phyloP scores from a whole-genome alignment of 2,329 filamentous ascomycete species.

The Zasmidium citrigriseum region DNA sequence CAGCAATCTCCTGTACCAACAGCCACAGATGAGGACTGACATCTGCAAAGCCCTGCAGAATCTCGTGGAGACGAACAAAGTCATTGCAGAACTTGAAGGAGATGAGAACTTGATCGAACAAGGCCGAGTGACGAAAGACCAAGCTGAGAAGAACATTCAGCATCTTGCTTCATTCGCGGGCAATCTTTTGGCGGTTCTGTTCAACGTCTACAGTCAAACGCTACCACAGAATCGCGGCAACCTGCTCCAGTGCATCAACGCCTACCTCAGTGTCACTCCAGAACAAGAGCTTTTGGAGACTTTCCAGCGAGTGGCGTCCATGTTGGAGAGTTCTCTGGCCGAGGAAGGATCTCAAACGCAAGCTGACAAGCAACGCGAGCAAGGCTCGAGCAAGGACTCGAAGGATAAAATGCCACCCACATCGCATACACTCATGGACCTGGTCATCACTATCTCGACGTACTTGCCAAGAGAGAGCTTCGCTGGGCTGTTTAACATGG shows the following conservation, averaged over 20 bases:
- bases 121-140: conserved; percentile 72
- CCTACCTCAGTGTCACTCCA: conserved; percentile 76
- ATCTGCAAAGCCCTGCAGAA: conserved; percentile 84
- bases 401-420: conserved; percentile 84
- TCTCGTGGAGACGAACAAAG: conserved; percentile 88
- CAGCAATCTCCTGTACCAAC: conserved; percentile 88
- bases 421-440: conserved; percentile 91
- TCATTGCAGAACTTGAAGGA: conserved; percentile 68
- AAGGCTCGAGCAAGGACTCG: conserved; percentile 41
- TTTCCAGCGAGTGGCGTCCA: conserved; percentile 80
- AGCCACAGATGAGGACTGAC: conserved; percentile 82
- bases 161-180: conserved; percentile 77
- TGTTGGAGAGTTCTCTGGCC: conserved; percentile 73
- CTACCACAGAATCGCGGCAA: conserved; percentile 88
- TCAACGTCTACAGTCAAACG: conserved; percentile 98
- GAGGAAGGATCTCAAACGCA: conserved; percentile 63
- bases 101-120: conserved; percentile 74
- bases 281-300: conserved; percentile 76
- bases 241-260: conserved; percentile 91
- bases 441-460: conserved; percentile 92
- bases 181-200: conserved; percentile 93
- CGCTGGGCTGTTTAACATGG: conserved; percentile 80
- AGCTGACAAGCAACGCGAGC: conserved; percentile 60
- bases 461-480: conserved; percentile 90
- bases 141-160: conserved; percentile 77